phyloP scores from a whole-genome alignment of 2,329 filamentous ascomycete species.

The Cadophora gregata region DNA sequence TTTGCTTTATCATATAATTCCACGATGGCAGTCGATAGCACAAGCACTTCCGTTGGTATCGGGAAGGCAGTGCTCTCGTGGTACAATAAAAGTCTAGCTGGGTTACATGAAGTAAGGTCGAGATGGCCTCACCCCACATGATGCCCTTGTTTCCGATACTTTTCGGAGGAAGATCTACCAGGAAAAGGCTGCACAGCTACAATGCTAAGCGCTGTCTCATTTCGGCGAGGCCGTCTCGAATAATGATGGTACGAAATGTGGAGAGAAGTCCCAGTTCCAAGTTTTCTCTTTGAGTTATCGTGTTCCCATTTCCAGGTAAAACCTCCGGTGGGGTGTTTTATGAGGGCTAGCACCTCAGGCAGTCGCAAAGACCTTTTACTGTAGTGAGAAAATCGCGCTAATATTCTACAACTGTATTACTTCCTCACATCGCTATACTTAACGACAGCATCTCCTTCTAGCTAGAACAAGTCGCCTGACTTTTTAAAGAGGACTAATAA shows the following conservation, averaged over 20 bases:
- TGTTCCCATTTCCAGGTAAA: neutral
- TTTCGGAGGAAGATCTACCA: slow-evolving; percentile 12
- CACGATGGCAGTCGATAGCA: neutral
- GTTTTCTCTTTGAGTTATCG: neutral
- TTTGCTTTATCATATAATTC: slow-evolving; percentile 1
- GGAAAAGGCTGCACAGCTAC: slow-evolving; percentile 3
- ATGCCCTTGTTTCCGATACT: neutral
- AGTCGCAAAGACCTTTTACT: too few species aligned
- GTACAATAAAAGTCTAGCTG: neutral
- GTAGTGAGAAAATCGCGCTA: too few species aligned
- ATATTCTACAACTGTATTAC: too few species aligned
- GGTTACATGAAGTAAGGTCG: slow-evolving; percentile 15
- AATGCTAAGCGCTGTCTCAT: neutral
- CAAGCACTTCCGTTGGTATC: slow-evolving; percentile 6
- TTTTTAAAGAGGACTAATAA: too few species aligned
- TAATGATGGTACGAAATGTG: neutral
- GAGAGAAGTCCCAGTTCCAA: neutral
- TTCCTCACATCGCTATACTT: too few species aligned
- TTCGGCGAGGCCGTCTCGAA: slow-evolving; percentile 2
- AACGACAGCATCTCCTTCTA: too few species aligned
- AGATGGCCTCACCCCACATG: slow-evolving; percentile 5
- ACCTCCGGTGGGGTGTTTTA: too few species aligned
- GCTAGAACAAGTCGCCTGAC: too few species aligned
- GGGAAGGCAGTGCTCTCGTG: slow-evolving; percentile 13
- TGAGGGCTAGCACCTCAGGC: too few species aligned